Base-by-base conservation (phyloP, 768 basidiomycete genomes). In the Leccinum variicolor region DNA sequence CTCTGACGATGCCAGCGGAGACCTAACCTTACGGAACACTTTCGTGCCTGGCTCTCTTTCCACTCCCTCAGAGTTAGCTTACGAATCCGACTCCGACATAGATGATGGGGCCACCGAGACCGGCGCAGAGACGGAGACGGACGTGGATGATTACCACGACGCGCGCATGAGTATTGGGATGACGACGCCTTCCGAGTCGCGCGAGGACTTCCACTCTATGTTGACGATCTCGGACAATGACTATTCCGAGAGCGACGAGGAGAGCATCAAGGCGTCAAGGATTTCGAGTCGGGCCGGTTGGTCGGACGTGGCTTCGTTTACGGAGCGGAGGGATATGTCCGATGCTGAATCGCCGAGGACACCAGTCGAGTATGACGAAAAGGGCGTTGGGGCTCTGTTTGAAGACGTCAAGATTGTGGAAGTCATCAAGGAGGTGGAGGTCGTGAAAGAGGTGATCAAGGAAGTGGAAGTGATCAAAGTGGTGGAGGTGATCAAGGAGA, bases 171-270 rank as follows among this genome's bases (percentile, higher is more conserved):
- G 80, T 39, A 70, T 84, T 25, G 75, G 75, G 11, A 76, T 82
- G 62, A 79, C 83, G 70, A 85, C 85, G 1, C 89, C 91, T 4
- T 84, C 83, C 4, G 81, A 81, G 57, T 87, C 88, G 51, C 75
- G 74, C 29, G 84, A 89, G 34, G 88, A 90, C 63, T 90, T 90
- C 81, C 84, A 92, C 67, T 91, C 88, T 6, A 76, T 88, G 69
- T 72, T 83, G 76, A 89, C 87, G 2, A 76, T 77, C 57, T 84
- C 86, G 41, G 89, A 90, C 62, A 84, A 83, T 58, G 89, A 83
- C 54, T 84, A 80, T 65, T 84, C 82, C 3, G 81, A 77, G 54
- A 78, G 80, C 43, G 79, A 81, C 57, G 82, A 79, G n/a, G 87
- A 87, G 73, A 93, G 91, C 57, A 83, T 93, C 76, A 90, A 83